These are phyloP conservation scores for Cladosporium halotolerans DNA, from an alignment of 2,329 filamentous ascomycete species.

Conservation along the genomic window DNA sequence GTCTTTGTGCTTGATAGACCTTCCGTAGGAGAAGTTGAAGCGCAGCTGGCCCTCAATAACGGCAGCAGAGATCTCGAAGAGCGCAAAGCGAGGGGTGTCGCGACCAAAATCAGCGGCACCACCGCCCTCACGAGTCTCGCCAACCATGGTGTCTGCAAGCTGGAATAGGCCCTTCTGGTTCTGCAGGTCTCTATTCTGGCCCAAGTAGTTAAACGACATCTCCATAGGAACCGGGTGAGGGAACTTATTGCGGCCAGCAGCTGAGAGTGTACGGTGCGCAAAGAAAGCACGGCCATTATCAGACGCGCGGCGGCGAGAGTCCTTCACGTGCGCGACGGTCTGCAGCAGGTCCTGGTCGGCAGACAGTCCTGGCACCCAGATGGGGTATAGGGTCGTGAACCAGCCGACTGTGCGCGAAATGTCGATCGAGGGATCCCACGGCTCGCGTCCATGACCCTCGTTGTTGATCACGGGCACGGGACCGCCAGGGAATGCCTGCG, in stretches of 20 bases:
- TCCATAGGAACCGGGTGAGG: slow-evolving; percentile 8
- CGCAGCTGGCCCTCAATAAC: slow-evolving; percentile 7
- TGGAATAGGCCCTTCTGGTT: slow-evolving; percentile 9
- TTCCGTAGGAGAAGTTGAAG: slow-evolving; percentile 7
- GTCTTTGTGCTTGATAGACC: slow-evolving; percentile 1
- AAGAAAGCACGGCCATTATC: slow-evolving; percentile 9
- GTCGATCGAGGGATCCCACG: slow-evolving; percentile 41
- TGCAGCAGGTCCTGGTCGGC: slow-evolving; percentile 4
- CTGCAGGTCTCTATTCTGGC: slow-evolving; percentile 5
- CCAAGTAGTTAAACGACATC: slow-evolving; percentile 9
- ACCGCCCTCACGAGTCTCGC: slow-evolving; percentile 6
- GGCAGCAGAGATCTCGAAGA: slow-evolving; percentile 8
- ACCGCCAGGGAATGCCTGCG: slow-evolving; percentile 37
- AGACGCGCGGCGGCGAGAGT: slow-evolving; percentile 4
- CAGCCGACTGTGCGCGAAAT: slow-evolving; percentile 46
- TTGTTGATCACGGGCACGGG: slow-evolving; percentile 39
- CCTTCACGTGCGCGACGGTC: slow-evolving; percentile 3
- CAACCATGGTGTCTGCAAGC: slow-evolving; percentile 8
- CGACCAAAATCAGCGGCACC: slow-evolving; percentile 5
- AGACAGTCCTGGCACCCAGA: background rate
- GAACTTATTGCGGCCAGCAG: slow-evolving; percentile 1
- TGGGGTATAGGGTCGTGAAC: slow-evolving; percentile 38
- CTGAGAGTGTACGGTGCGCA: slow-evolving; percentile 2
- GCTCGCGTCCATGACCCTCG: slow-evolving; percentile 45
- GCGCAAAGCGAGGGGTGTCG: slow-evolving; percentile 8